Conservation (phyloP, 306 rosid genomes). For the Cucumis cinereus region DNA sequence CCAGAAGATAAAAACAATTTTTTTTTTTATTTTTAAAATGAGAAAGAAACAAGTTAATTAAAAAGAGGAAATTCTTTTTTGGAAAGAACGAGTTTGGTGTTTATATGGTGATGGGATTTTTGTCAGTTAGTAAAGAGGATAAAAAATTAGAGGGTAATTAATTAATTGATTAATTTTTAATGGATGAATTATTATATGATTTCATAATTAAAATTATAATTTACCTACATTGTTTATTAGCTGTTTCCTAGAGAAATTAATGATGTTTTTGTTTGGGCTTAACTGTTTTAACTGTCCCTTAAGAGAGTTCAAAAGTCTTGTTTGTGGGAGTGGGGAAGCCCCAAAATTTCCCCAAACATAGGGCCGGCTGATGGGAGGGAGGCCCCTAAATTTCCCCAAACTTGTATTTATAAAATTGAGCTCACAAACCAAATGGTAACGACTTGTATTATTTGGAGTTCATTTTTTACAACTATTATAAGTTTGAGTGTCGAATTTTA, state of each 20-base stretch:
- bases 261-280: slow-evolving; percentile 1
- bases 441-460: no score
- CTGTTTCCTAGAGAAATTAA: slow-evolving; percentile 32
- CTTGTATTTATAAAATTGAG: no score
- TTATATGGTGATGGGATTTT: background rate
- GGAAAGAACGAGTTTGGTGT: background rate
- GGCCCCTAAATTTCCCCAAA: background rate
- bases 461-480: no score
- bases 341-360: background rate
- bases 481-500: no score
- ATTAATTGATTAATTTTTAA: no score
- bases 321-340: background rate
- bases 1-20: slow-evolving; percentile 5
- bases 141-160: no score
- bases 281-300: background rate
- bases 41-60: background rate
- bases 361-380: background rate
- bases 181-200: background rate
- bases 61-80: background rate
- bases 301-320: background rate
- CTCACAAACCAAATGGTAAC: no score
- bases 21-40: background rate
- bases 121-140: background rate
- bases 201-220: background rate
- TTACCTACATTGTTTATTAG: slow-evolving; percentile 12